These are phyloP conservation scores for Neophaeococcomyces aloes DNA, from an alignment of 2,329 filamentous ascomycete genomes.

Conservation along the genomic window DNA sequence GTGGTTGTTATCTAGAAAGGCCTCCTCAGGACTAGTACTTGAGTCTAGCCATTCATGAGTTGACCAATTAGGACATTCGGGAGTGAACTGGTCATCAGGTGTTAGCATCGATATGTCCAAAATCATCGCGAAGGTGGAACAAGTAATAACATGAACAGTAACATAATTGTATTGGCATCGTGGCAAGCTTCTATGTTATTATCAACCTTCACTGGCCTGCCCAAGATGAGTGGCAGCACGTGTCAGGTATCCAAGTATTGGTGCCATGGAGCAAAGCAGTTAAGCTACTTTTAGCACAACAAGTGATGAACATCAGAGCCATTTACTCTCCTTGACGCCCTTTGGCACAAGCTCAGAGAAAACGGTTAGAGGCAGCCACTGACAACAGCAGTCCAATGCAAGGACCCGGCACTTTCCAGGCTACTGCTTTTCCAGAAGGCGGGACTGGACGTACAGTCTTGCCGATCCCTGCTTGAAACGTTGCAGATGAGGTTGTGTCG, in stretches of 20 bases:
- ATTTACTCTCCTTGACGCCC: conserved; percentile 1
- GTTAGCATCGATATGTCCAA: conserved; percentile 3
- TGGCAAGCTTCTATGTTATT: neutral
- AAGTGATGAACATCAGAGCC: neutral
- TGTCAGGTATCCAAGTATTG: neutral
- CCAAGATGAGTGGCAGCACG: neutral
- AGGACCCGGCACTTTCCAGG: conserved; percentile 3
- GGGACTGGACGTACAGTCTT: neutral
- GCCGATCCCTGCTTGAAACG: neutral
- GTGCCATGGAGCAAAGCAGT: neutral
- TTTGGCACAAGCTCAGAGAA: neutral
- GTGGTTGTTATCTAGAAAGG: neutral
- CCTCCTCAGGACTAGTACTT: conserved; percentile 3
- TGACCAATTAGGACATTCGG: conserved; percentile 1
- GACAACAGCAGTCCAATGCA: neutral
- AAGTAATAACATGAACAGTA: neutral
- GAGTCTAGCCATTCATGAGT: conserved; percentile 4
- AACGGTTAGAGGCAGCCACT: conserved; percentile 1
- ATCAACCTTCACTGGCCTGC: neutral
- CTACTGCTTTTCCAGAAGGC: neutral
- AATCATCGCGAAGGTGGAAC: neutral
- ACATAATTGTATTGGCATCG: conserved; percentile 1
- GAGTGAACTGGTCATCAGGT: conserved; percentile 6
- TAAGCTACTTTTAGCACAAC: conserved; percentile 1
- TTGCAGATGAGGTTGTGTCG: neutral